Conservation (phyloP, 176 grass and related monocot species). For the Olyra latifolia region DNA sequence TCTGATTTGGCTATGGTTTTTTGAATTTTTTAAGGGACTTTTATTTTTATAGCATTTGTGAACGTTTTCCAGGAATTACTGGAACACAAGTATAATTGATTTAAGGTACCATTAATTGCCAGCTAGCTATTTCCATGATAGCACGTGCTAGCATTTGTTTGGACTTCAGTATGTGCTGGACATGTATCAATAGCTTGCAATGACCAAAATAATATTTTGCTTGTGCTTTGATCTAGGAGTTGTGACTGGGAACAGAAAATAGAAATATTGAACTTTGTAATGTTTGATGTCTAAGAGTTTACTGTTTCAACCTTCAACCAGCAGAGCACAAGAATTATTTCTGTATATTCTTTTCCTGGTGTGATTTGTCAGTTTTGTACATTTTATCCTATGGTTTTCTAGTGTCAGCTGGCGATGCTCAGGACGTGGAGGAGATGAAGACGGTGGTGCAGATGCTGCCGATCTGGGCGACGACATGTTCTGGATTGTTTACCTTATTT, state of each 20-base stretch:
- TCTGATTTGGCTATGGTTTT: no score
- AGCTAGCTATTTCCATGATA: no score
- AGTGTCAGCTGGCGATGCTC: no score
- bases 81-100: neutral
- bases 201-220: neutral
- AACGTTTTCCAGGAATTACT: no score
- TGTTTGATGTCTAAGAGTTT: neutral
- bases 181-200: neutral
- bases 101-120: no score
- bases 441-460: no score
- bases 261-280: neutral
- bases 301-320: conserved; percentile 8
- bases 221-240: neutral
- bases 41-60: no score
- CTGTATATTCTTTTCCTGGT: neutral
- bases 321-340: neutral
- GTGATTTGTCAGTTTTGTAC: neutral
- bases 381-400: neutral
- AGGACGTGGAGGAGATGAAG: no score
- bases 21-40: no score
- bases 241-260: neutral
- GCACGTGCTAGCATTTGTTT: neutral
- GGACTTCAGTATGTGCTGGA: neutral
- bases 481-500: no score
- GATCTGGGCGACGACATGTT: no score